Conservation (phyloP, 345 rosid genomes). For the Eucalyptus regnans region DNA sequence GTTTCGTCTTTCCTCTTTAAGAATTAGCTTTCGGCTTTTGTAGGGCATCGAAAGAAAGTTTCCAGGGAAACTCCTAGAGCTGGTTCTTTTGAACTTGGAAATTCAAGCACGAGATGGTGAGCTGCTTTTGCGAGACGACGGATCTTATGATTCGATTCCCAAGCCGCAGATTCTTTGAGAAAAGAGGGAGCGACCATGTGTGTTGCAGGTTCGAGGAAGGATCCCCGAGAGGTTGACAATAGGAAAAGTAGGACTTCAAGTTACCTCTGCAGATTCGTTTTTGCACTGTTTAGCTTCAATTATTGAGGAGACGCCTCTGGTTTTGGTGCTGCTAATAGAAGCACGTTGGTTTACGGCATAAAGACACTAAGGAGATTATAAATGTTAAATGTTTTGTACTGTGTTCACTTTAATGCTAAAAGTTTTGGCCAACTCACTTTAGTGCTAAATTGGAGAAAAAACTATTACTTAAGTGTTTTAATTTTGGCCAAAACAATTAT, state of each 20-base stretch:
- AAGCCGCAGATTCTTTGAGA: background rate
- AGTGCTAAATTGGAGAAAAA: too few species aligned
- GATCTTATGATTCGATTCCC: background rate
- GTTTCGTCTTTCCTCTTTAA: background rate
- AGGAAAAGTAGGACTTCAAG: background rate
- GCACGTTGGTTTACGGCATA: background rate
- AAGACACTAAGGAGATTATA: too few species aligned
- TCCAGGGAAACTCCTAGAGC: background rate
- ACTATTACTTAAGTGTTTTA: too few species aligned
- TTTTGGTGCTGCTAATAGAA: background rate
- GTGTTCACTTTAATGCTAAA: too few species aligned
- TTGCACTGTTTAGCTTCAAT: background rate
- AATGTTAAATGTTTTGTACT: rapidly evolving
- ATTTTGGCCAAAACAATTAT: too few species aligned
- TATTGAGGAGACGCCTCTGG: background rate
- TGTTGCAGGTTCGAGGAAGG: background rate
- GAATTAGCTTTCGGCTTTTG: background rate
- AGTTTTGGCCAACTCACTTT: rapidly evolving
- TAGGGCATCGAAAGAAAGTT: background rate
- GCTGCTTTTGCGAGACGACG: background rate
- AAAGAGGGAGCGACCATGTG: background rate
- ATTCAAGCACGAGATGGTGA: background rate
- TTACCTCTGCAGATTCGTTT: background rate
- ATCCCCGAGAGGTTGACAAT: background rate
- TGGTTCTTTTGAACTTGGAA: background rate